A percentile compares a stretch with the other conserved stretches of the same genome.
phyloP scores from a whole-genome alignment of 108 stramenopile genomes.

The Pseudonitzschia delicatissima region DNA sequence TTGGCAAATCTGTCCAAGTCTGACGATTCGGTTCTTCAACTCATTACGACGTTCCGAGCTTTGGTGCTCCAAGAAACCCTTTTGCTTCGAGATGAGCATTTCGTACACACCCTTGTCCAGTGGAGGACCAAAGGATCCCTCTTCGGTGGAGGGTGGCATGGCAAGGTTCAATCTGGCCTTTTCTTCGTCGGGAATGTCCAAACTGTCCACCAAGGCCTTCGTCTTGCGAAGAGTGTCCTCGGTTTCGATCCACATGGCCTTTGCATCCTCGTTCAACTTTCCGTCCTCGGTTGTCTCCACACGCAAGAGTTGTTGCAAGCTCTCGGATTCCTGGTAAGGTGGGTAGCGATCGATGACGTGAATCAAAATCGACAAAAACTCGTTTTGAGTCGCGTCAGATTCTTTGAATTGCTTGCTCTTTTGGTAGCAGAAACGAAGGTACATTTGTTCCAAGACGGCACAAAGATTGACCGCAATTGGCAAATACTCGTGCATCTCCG shows the following conservation, averaged over 20 bases:
- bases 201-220: slow-evolving; percentile 51
- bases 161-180: slow-evolving; percentile 69
- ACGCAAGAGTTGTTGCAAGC: slow-evolving; percentile 77
- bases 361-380: slow-evolving; percentile 78
- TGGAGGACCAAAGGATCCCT: slow-evolving; percentile 56
- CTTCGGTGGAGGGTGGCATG: slow-evolving; percentile 50
- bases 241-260: slow-evolving; percentile 75
- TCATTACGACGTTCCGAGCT: slow-evolving; percentile 77
- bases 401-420: slow-evolving; percentile 84
- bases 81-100: slow-evolving; percentile 85
- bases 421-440: slow-evolving; percentile 80
- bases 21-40: slow-evolving; percentile 85
- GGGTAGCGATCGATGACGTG: slow-evolving; percentile 85
- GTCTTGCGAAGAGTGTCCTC: slow-evolving; percentile 61
- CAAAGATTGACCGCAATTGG: slow-evolving; percentile 77
- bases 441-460: slow-evolving; percentile 74
- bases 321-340: slow-evolving; percentile 72
- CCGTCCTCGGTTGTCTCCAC: slow-evolving; percentile 47
- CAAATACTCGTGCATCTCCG: slow-evolving; percentile 82
- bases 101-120: slow-evolving; percentile 90
- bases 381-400: slow-evolving; percentile 83
- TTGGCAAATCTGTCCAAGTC: slow-evolving; percentile 80
- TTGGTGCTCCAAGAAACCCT: slow-evolving; percentile 81
- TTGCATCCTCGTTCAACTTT: slow-evolving; percentile 73
- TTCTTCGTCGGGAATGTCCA: slow-evolving; percentile 72